These are phyloP conservation scores for Alternaria infectoria DNA, from an alignment of 2,329 filamentous ascomycete species.

Conservation along the genomic window DNA sequence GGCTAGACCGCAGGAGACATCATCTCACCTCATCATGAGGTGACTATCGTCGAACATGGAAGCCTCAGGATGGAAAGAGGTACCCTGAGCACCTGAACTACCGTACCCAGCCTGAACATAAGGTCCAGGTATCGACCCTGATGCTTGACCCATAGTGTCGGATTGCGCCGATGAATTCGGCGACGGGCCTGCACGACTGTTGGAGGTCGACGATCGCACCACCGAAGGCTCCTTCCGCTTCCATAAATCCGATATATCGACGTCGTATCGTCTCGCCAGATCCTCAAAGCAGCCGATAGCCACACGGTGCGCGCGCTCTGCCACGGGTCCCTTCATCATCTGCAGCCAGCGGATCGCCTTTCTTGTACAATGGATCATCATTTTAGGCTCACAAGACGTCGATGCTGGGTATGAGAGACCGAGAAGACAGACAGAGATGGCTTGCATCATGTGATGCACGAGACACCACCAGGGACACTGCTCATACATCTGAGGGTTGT, in stretches of 20 bases:
- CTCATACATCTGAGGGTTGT: conserved; percentile 38
- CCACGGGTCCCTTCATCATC: conserved; percentile 38
- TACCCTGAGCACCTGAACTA: background rate
- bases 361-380: conserved; percentile 30
- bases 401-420: conserved; percentile 41
- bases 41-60: background rate
- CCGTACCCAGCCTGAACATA: background rate
- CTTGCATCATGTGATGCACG: conserved; percentile 51
- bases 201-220: background rate
- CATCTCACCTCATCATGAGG: background rate
- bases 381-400: conserved; percentile 26
- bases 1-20: background rate
- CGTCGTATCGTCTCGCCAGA: conserved; percentile 23
- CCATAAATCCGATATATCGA: conserved; percentile 20
- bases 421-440: conserved; percentile 47
- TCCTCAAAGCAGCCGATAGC: conserved; percentile 25
- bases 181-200: background rate
- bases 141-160: background rate
- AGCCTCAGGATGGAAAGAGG: background rate
- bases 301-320: conserved; percentile 31
- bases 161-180: background rate
- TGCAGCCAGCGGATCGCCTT: conserved; percentile 46
- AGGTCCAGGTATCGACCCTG: background rate
- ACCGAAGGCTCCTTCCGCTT: conserved; percentile 1
- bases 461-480: conserved; percentile 52